phyloP scores from a whole-genome alignment of 176 grass and related monocot species.

The Phoenix roebelenii region DNA sequence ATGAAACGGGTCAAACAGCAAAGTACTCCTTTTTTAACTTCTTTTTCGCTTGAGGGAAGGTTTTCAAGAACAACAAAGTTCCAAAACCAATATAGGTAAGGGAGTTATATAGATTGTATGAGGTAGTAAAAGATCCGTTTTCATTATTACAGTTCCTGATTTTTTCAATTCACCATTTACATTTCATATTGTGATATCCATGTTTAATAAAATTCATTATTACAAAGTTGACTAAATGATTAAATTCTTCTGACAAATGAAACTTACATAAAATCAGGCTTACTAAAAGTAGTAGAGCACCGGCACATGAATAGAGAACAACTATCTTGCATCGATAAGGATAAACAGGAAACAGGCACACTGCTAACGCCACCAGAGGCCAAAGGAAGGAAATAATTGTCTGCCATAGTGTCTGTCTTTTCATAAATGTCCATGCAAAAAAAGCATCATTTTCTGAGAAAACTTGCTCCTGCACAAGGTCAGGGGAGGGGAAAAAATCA shows the following conservation, averaged over 20 bases:
- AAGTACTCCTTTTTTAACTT: too few relatives aligned
- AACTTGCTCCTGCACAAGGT: slow-evolving; percentile 56
- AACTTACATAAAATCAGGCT: slow-evolving; percentile 76
- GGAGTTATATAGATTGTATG: too few relatives aligned
- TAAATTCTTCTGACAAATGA: background rate
- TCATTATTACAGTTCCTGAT: too few relatives aligned
- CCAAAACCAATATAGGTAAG: too few relatives aligned
- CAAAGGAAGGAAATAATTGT: slow-evolving; percentile 97
- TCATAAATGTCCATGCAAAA: slow-evolving; percentile 98
- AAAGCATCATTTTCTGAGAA: slow-evolving; percentile 94
- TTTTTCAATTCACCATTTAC: background rate
- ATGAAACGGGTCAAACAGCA: too few relatives aligned
- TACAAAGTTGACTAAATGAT: background rate
- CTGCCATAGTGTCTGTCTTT: slow-evolving; percentile 88
- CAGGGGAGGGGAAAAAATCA: too few relatives aligned
- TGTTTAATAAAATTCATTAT: background rate
- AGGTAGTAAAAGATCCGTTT: too few relatives aligned
- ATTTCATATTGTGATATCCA: background rate
- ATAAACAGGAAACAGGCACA: slow-evolving; percentile 97
- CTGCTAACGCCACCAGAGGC: slow-evolving; percentile 86
- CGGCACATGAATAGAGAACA: slow-evolving; percentile 91
- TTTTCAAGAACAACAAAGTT: too few relatives aligned
- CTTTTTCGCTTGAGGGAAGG: too few relatives aligned
- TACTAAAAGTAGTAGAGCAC: slow-evolving; percentile 71
- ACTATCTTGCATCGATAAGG: slow-evolving; percentile 99